A percentile compares a stretch with the other conserved stretches of the same genome.
Conservation (phyloP, 805 yeast genomes). For the Groenewaldozyma salmanticensis region DNA sequence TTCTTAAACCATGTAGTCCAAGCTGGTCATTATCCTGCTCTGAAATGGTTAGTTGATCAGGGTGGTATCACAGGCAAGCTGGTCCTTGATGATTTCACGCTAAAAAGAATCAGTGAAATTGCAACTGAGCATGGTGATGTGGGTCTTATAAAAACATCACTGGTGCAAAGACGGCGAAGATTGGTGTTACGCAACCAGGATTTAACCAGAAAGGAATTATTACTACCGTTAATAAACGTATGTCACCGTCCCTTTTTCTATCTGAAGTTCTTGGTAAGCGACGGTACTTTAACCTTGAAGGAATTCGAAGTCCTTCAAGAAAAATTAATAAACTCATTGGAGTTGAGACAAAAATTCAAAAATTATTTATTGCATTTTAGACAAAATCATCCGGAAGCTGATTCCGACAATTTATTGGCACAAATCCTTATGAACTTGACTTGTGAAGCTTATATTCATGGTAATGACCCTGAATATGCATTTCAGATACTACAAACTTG, state of each 20-base stretch:
- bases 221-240: constrained; percentile 11
- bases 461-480: background rate
- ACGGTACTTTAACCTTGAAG: constrained; percentile 16
- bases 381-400: background rate
- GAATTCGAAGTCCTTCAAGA: constrained; percentile 2
- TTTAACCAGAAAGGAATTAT: constrained; percentile 2
- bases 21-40: constrained; percentile 15
- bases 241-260: constrained; percentile 10
- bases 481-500: constrained; percentile 1
- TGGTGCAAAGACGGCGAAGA: constrained; percentile 19
- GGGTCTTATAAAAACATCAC: constrained; percentile 23
- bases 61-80: constrained; percentile 24
- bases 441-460: constrained; percentile 1
- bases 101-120: constrained; percentile 17
- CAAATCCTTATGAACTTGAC: background rate
- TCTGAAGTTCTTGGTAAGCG: constrained; percentile 17
- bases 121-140: constrained; percentile 22
- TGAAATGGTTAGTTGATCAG: constrained; percentile 20
- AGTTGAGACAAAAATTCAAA: background rate
- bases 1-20: constrained; percentile 19
- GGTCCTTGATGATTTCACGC: constrained; percentile 24
- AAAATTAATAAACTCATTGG: background rate
- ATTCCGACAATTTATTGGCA: background rate
- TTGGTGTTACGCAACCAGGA: background rate
- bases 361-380: too few relatives aligned